These are phyloP conservation scores for Inosperma sp. DNA, from an alignment of 768 basidiomycete genomes.

Conservation along the genomic window DNA sequence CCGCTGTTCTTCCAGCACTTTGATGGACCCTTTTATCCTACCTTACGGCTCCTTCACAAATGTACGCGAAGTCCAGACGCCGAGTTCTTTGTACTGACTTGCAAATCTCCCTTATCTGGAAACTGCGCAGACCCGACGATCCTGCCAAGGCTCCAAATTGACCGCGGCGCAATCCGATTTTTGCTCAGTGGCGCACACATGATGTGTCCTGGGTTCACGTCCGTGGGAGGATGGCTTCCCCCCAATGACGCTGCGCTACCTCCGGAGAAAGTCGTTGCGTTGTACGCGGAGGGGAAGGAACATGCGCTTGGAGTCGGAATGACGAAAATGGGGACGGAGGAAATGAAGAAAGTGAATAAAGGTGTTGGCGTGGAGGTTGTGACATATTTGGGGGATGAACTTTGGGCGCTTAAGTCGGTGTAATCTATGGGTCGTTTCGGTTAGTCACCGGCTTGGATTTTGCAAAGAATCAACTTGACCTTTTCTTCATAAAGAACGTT, in stretches of 20 bases:
- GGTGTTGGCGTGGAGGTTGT: constrained; percentile 84
- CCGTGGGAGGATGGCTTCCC: constrained; percentile 84
- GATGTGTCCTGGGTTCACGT: constrained; percentile 97
- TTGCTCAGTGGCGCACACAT: constrained; percentile 89
- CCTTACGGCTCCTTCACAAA: constrained; percentile 84
- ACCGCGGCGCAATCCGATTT: constrained; percentile 97
- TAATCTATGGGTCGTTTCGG: constrained; percentile 32
- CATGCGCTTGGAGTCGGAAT: constrained; percentile 85
- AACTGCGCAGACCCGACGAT: constrained; percentile 78
- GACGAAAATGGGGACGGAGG: constrained; percentile 78
- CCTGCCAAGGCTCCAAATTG: constrained; percentile 82
- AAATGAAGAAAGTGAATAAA: constrained; percentile 87
- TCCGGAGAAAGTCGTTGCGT: constrained; percentile 76
- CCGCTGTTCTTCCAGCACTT: constrained; percentile 96
- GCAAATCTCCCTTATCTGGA: too few species aligned
- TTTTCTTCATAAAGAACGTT: too few species aligned
- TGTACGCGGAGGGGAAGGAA: constrained; percentile 95
- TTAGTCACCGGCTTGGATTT: too few species aligned
- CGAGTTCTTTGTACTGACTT: constrained; percentile 5
- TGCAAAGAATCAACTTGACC: too few species aligned
- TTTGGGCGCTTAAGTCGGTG: constrained; percentile 69
- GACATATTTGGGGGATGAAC: constrained; percentile 83
- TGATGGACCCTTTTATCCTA: constrained; percentile 90
- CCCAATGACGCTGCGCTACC: constrained; percentile 62
- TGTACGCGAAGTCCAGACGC: constrained; percentile 48